A percentile compares a stretch with the other conserved stretches of the same genome.
Evolutionary conservation across 2,329 filamentous ascomycete genomes (phyloP).

Genomic region (Intubia oerlemansii): DNA sequence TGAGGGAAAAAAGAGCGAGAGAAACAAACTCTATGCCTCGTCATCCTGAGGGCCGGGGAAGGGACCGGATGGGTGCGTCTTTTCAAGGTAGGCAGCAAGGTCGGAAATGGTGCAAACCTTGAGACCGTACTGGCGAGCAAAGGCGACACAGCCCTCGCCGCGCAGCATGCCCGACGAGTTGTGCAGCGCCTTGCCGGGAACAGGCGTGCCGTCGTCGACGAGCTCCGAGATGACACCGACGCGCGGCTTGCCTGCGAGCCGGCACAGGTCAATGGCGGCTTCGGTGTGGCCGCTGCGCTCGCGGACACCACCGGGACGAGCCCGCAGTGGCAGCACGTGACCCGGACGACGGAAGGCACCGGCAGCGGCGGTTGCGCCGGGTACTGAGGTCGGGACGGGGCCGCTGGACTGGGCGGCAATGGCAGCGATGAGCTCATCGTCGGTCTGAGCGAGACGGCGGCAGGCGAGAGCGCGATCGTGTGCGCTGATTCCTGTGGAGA

Average conservation of each 20-base stretch:
- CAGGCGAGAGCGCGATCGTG: slow-evolving; percentile 72
- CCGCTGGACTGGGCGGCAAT: slow-evolving; percentile 1
- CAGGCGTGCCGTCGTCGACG: slow-evolving; percentile 63
- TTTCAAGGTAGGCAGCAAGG: slow-evolving; percentile 59
- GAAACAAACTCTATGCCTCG: slow-evolving; percentile 6
- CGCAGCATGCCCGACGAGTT: slow-evolving; percentile 71
- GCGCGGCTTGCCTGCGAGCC: slow-evolving; percentile 54
- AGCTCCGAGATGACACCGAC: slow-evolving; percentile 82
- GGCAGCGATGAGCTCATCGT: slow-evolving; percentile 4
- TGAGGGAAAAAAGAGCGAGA: too few species aligned
- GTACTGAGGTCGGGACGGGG: too few species aligned
- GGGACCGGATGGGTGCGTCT: slow-evolving; percentile 34
- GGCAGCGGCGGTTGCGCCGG: slow-evolving; percentile 25
- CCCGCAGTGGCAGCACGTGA: slow-evolving; percentile 72
- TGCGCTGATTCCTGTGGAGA: slow-evolving; percentile 80
- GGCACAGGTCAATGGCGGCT: slow-evolving; percentile 77
- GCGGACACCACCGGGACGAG: slow-evolving; percentile 59
- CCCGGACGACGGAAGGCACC: slow-evolving; percentile 60
- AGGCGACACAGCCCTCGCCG: slow-evolving; percentile 67
- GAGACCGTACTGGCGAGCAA: slow-evolving; percentile 73
- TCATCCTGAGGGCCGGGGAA: slow-evolving; percentile 7
- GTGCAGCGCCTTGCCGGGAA: slow-evolving; percentile 44
- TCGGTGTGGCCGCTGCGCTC: slow-evolving; percentile 77
- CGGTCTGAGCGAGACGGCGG: slow-evolving; percentile 40
- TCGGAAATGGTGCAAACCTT: slow-evolving; percentile 93